phyloP scores from a whole-genome alignment of 129 eudicot genomes.

The Gnaphalium uliginosum region DNA sequence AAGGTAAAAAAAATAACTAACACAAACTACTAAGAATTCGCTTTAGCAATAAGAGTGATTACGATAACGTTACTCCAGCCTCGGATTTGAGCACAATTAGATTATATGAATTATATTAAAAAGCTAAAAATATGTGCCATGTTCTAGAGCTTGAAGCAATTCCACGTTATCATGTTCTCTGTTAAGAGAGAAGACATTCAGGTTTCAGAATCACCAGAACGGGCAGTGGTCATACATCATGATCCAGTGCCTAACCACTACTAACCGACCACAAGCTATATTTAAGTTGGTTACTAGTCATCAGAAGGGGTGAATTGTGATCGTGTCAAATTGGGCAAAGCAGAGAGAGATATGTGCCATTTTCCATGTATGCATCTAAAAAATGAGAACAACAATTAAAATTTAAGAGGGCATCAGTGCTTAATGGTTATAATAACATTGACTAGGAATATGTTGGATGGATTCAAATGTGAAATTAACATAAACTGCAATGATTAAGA shows the following conservation, averaged over 20 bases:
- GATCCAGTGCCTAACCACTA: neutral
- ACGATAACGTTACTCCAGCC: constrained; percentile 9
- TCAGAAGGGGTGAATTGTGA: constrained; percentile 1
- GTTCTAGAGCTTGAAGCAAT: neutral
- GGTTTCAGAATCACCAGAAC: neutral
- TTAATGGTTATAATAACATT: neutral
- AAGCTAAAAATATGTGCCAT: constrained; percentile 3
- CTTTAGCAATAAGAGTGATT: constrained; percentile 1
- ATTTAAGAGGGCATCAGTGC: neutral
- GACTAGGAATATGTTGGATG: neutral
- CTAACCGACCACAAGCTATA: neutral
- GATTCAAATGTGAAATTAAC: neutral
- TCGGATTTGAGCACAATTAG: neutral
- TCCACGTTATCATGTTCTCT: neutral
- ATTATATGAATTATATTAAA: neutral
- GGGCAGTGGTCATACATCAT: neutral
- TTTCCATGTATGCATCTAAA: neutral
- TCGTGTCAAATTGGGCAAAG: constrained; percentile 4
- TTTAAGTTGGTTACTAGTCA: constrained; percentile 1
- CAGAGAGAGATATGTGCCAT: neutral
- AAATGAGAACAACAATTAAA: neutral
- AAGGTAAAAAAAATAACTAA: neutral
- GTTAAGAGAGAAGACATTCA: neutral
- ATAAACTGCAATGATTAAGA: neutral
- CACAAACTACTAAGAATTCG: too few species aligned